A percentile compares a stretch with the other conserved stretches of the same genome.
These are phyloP conservation scores for Fragilariopsis cylindrus DNA, from an alignment of 108 stramenopile species.

Conservation along the genomic window DNA sequence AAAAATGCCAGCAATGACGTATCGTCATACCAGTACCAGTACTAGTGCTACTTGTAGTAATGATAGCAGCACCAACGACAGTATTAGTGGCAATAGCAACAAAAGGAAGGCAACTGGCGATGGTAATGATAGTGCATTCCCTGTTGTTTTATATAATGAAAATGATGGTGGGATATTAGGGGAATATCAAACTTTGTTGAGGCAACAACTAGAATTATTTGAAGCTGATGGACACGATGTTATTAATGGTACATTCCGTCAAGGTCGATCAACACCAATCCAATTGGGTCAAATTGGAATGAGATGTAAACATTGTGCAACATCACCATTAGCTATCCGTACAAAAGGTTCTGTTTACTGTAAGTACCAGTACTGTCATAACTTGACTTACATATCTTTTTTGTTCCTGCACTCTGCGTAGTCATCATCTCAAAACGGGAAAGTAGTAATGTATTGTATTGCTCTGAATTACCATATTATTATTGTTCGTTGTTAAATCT, in stretches of 20 bases:
- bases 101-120: background rate
- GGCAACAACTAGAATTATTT: slow-evolving; percentile 36
- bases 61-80: too few species aligned
- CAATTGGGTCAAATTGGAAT: slow-evolving; percentile 40
- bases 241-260: slow-evolving; percentile 8
- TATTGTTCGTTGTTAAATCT: slow-evolving; percentile 1
- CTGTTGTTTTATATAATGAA: slow-evolving; percentile 5
- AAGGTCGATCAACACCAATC: slow-evolving; percentile 37
- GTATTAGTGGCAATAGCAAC: background rate
- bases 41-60: too few species aligned
- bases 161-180: slow-evolving; percentile 25
- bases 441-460: too few species aligned
- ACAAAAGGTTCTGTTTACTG: slow-evolving; percentile 37
- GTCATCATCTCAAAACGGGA: too few species aligned
- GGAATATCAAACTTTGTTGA: slow-evolving; percentile 30
- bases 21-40: too few species aligned
- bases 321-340: slow-evolving; percentile 1
- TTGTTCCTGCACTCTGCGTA: background rate
- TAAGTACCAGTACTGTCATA: slow-evolving; percentile 36
- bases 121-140: background rate
- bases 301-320: slow-evolving; percentile 31
- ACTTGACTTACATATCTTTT: slow-evolving; percentile 23
- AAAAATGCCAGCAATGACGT: too few species aligned
- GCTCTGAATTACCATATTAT: background rate
- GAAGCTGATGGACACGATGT: slow-evolving; percentile 30